Base-by-base conservation (phyloP, 768 basidiomycete genomes). In the Pleurotus tuber-regium region DNA sequence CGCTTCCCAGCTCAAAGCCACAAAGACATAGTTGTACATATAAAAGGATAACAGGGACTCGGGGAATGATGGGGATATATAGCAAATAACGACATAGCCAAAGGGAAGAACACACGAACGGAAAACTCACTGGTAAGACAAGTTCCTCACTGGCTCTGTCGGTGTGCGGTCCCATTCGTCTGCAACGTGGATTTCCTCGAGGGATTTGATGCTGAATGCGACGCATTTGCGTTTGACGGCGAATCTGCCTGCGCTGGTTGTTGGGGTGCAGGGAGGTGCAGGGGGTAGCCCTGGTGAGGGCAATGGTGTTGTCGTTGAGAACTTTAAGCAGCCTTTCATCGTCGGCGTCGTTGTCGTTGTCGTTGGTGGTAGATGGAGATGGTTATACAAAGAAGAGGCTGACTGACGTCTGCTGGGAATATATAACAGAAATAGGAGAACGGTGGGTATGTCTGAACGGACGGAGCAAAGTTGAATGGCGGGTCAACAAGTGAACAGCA, bases 121-220 rank as follows among this genome's bases (percentile, higher is more conserved):
- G 33, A 11, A 21, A 25, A 79, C 85, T 76, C 62, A 89, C 86
- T 83, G 76, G 61, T 87, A 89, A 2, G 80, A 76, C 57, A 89
- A 67, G 53, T 74, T 77, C 26, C 74, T 73, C 4, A 84, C 77
- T 21, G 85, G 81, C 33, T 86, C 83, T 2, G 76, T 75, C 2
- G 88, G 87, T 1, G 85, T 87, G 12, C 88, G 76, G 63, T 90
- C 88, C 88, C 88, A 89, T 51, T 87, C 86, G 63, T 90, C 88
- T 2, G 85, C 88, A 25, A 74, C 64, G 61, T 77, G 77, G 8
- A 89, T 70, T 62, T 87, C 75, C 53, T 86, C 81, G 10, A 70
- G 67, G 48, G 75, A 77, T 2, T 77, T 69, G 2, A 70, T 70
- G 39, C 79, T 77, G 57, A 88, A 90, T 6, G 77, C 77, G 25